Conservation (phyloP, 1,139 yeast genomes). For the Arxiozyma slooffiae region DNA sequence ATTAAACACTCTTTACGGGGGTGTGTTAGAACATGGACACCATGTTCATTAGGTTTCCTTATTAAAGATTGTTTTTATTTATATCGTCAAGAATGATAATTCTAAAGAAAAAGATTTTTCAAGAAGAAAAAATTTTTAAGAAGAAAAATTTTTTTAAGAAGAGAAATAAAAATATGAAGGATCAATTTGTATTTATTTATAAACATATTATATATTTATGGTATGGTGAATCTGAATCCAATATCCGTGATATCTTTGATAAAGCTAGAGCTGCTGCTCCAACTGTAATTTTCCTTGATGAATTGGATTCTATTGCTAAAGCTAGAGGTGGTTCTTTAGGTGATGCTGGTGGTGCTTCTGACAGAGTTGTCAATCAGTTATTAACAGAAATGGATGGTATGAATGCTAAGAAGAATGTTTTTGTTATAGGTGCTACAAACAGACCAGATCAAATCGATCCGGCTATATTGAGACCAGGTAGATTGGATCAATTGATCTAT, state of each 20-base stretch:
- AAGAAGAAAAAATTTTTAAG: too few relatives aligned
- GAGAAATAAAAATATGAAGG: too few relatives aligned
- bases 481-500: slow-evolving; percentile 95
- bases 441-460: slow-evolving; percentile 99
- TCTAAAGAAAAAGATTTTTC: too few relatives aligned
- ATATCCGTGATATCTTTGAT: slow-evolving; percentile 93
- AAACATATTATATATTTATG: too few relatives aligned
- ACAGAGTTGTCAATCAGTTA: slow-evolving; percentile 95
- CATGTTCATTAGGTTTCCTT: too few relatives aligned
- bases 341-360: slow-evolving; percentile 97
- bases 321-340: slow-evolving; percentile 90
- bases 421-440: slow-evolving; percentile 97
- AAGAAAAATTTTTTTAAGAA: too few relatives aligned
- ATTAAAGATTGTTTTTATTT: too few relatives aligned
- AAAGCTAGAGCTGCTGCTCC: slow-evolving; percentile 99
- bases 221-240: slow-evolving; percentile 98
- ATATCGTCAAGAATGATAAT: too few relatives aligned
- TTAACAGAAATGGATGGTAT: slow-evolving; percentile 99
- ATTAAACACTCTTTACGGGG: too few relatives aligned
- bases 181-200: too few relatives aligned
- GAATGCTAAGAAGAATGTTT: slow-evolving; percentile 98
- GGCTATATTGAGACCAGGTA: slow-evolving; percentile 96
- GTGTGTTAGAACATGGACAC: too few relatives aligned
- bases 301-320: slow-evolving; percentile 94
- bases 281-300: slow-evolving; percentile 94